A percentile compares a stretch with the other conserved stretches of the same genome.
phyloP scores from a whole-genome alignment of 1,284 basidiomycete genomes.

The Puccinia coronata region DNA sequence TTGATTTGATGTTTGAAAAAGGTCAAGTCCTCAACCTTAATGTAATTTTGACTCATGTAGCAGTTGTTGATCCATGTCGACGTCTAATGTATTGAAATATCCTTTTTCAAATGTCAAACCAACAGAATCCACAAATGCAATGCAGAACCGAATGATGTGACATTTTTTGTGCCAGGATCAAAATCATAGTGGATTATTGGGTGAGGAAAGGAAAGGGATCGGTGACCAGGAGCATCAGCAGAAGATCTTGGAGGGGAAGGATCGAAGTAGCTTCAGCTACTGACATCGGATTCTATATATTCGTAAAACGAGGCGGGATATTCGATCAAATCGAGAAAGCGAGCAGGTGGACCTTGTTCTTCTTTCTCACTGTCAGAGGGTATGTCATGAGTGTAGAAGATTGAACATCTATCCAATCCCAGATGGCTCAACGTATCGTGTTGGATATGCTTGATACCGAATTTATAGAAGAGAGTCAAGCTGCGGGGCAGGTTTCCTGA shows the following conservation, averaged over 20 bases:
- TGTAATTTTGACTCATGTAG: slow-evolving; percentile 31
- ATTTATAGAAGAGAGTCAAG: slow-evolving; percentile 71
- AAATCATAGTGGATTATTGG: neutral
- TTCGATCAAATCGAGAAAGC: slow-evolving; percentile 33
- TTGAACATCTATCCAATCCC: slow-evolving; percentile 72
- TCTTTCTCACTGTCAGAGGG: neutral
- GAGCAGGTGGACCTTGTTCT: neutral
- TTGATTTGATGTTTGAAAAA: slow-evolving; percentile 34
- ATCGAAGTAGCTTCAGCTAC: neutral
- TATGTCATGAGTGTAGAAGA: slow-evolving; percentile 64
- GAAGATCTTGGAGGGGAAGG: neutral
- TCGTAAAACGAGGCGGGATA: slow-evolving; percentile 19
- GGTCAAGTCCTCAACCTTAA: slow-evolving; percentile 38
- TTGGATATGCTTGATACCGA: slow-evolving; percentile 78
- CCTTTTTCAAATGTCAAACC: slow-evolving; percentile 15
- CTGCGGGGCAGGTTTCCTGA: slow-evolving; percentile 70
- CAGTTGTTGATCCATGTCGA: slow-evolving; percentile 31
- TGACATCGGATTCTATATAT: slow-evolving; percentile 23
- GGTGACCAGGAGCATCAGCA: slow-evolving; percentile 10
- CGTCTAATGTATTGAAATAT: slow-evolving; percentile 9
- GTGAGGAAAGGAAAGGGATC: neutral
- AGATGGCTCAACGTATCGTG: slow-evolving; percentile 80
- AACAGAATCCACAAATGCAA: slow-evolving; percentile 4
- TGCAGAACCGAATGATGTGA: neutral
- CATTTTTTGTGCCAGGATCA: neutral